Percentiles rank a stretch among this genome's conserved stretches.
Evolutionary conservation across 2,329 filamentous ascomycete genomes (phyloP).

Genomic region (Cadophora sp.): DNA sequence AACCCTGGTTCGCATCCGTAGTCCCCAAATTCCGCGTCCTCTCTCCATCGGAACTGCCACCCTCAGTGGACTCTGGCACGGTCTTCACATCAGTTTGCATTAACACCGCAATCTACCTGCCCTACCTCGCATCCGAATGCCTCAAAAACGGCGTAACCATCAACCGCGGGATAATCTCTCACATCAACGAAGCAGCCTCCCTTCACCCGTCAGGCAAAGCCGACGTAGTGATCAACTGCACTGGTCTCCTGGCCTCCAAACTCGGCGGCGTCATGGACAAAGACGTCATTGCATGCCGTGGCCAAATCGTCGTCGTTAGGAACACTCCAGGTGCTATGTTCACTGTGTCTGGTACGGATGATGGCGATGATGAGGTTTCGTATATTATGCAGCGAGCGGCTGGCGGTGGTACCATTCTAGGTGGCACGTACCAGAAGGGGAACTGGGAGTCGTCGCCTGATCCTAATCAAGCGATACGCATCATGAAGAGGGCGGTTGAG

Average conservation of each 20-base stretch:
- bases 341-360: constrained; percentile 66
- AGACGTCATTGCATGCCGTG: constrained; percentile 76
- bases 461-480: constrained; percentile 66
- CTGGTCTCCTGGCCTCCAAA: constrained; percentile 75
- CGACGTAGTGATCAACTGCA: constrained; percentile 83
- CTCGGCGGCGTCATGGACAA: constrained; percentile 84
- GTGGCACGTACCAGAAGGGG: constrained; percentile 69
- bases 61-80: constrained; percentile 73
- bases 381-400: constrained; percentile 74
- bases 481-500: constrained; percentile 70
- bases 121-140: constrained; percentile 84
- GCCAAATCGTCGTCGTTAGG: constrained; percentile 75
- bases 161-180: constrained; percentile 66
- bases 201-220: constrained; percentile 66
- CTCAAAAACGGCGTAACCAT: constrained; percentile 74
- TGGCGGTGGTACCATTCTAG: constrained; percentile 71
- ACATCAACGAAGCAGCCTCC: constrained; percentile 73
- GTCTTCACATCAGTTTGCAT: constrained; percentile 88
- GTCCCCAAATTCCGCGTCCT: constrained; percentile 76
- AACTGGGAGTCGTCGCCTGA: constrained; percentile 70
- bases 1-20: constrained; percentile 77
- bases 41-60: constrained; percentile 61
- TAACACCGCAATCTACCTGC: constrained; percentile 86
- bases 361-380: constrained; percentile 66
- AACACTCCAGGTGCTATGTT: constrained; percentile 69